Evolutionary conservation across 306 rosid genomes (phyloP).

Genomic region (Trifolium dubium): DNA sequence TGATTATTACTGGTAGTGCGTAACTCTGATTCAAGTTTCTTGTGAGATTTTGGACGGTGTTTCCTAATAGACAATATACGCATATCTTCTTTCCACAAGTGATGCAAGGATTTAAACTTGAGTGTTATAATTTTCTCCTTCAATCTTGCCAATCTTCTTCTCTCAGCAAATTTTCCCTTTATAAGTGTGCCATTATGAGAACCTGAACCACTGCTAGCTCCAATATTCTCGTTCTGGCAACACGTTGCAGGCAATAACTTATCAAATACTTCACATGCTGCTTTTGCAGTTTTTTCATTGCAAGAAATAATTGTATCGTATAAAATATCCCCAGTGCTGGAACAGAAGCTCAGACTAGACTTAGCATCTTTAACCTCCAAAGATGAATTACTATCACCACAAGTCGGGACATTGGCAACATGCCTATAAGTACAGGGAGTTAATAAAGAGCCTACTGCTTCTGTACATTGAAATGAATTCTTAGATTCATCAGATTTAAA

Average conservation of each 20-base stretch:
- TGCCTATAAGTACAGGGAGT: conserved; percentile 45
- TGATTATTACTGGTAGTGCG: conserved; percentile 50
- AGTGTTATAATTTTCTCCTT: conserved; percentile 71
- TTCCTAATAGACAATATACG: conserved; percentile 57
- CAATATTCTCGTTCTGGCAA: conserved; percentile 35
- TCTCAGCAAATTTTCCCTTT: conserved; percentile 58
- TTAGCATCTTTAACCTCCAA: conserved; percentile 39
- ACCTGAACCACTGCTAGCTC: conserved; percentile 38
- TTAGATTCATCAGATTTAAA: conserved; percentile 54
- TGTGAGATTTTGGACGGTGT: conserved; percentile 64
- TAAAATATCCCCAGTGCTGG: conserved; percentile 39
- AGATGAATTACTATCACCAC: conserved; percentile 40
- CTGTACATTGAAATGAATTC: conserved; percentile 45
- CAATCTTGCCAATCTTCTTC: conserved; percentile 57
- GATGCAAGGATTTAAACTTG: conserved; percentile 69
- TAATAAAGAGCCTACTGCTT: conserved; percentile 52
- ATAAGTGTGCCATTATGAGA: conserved; percentile 31
- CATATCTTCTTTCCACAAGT: conserved; percentile 78
- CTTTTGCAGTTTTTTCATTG: conserved; percentile 62
- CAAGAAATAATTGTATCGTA: conserved; percentile 51
- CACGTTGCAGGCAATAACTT: conserved; percentile 51
- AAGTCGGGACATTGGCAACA: conserved; percentile 38
- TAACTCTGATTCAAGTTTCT: conserved; percentile 57
- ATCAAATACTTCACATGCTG: conserved; percentile 49
- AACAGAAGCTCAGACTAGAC: conserved; percentile 31